phyloP scores from a whole-genome alignment of 2,329 filamentous ascomycete species.

The Paradendryphiella salina region DNA sequence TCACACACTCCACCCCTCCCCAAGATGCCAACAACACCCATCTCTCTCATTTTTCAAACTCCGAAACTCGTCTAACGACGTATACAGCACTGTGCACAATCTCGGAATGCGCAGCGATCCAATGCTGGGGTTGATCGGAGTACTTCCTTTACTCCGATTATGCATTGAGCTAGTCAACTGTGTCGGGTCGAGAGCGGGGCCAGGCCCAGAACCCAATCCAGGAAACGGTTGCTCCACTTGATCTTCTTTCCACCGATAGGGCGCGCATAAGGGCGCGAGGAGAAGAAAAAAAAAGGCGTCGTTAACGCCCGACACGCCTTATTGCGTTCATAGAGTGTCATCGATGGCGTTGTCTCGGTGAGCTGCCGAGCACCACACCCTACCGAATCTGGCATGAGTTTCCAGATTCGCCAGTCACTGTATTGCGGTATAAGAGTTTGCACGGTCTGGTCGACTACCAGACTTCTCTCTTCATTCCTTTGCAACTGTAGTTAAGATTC shows the following conservation, averaged over 20 bases:
- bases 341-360: not conserved
- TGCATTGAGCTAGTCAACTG: not conserved
- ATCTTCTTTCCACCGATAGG: constrained; percentile 3
- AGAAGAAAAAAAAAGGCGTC: not conserved
- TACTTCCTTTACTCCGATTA: constrained; percentile 1
- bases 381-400: not conserved
- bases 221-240: not conserved
- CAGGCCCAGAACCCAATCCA: not conserved
- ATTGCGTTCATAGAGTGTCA: not conserved
- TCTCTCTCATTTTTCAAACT: too few species aligned
- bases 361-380: constrained; percentile 5
- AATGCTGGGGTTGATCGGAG: not conserved
- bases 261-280: not conserved
- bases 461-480: not conserved
- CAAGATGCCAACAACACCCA: too few species aligned
- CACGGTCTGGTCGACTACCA: not conserved
- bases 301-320: not conserved
- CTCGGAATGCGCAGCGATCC: not conserved
- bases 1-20: too few species aligned
- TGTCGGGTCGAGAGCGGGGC: not conserved
- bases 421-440: not conserved
- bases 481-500: not conserved
- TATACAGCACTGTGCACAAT: not conserved
- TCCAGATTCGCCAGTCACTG: not conserved
- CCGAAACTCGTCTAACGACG: too few species aligned